These are phyloP conservation scores for Trametes sanguinea DNA, from an alignment of 768 basidiomycete genomes.

Conservation along the genomic window DNA sequence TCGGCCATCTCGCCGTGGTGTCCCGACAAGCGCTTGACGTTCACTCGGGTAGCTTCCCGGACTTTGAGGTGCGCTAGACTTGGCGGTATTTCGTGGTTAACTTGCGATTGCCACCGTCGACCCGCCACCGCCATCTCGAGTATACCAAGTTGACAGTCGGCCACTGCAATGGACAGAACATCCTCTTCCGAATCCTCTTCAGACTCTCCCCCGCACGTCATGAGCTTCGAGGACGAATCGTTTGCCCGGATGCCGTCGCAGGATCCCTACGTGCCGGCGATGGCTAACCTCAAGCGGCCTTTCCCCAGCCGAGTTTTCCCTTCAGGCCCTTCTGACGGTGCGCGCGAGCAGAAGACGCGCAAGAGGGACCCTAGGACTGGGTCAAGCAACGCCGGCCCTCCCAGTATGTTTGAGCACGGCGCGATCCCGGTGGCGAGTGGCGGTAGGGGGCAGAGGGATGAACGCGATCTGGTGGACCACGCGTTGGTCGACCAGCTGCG, in stretches of 20 bases:
- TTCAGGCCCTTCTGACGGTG: slow-evolving; percentile 7
- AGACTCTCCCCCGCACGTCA: slow-evolving; percentile 18
- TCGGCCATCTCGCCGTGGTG: slow-evolving; percentile 65
- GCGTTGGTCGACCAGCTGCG: slow-evolving; percentile 26
- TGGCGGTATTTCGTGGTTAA: no score
- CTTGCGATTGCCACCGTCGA: no score
- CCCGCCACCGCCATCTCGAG: no score
- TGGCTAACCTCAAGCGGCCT: slow-evolving; percentile 17
- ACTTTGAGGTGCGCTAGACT: no score
- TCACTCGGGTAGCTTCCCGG: no score
- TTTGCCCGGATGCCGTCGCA: not conserved
- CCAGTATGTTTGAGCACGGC: slow-evolving; percentile 5
- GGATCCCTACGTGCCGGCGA: not conserved
- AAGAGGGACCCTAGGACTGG: slow-evolving; percentile 19
- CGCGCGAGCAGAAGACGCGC: slow-evolving; percentile 28
- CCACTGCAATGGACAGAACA: slow-evolving; percentile 25
- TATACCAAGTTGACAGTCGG: no score
- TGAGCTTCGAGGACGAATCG: not conserved
- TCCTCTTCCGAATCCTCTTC: slow-evolving; percentile 26
- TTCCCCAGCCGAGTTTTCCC: not conserved
- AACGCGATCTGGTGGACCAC: slow-evolving; percentile 26
- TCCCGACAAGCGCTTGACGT: no score
- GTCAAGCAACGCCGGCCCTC: not conserved
- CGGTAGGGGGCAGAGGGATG: slow-evolving; percentile 21
- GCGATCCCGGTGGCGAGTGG: not conserved